Conservation (phyloP, 2,329 filamentous ascomycete species). For the Claviceps capensis region DNA sequence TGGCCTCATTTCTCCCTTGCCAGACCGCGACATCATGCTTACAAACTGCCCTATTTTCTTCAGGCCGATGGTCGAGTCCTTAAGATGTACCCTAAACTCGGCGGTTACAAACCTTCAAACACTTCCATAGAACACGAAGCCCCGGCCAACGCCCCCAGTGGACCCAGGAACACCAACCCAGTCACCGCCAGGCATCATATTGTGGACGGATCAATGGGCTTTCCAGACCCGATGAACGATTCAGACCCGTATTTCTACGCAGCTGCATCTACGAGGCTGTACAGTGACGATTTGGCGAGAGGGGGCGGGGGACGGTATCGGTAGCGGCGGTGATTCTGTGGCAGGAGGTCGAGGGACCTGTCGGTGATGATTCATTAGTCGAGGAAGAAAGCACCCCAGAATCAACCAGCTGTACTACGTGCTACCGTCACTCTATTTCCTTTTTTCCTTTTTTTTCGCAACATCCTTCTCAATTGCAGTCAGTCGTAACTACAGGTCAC, state of each 20-base stretch:
- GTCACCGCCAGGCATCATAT: conserved; percentile 23
- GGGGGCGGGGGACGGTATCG: conserved; percentile 9
- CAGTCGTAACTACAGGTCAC: too few relatives aligned
- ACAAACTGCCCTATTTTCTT: neutral
- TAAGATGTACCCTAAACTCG: conserved; percentile 56
- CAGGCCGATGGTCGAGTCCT: conserved; percentile 63
- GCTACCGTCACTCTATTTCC: neutral
- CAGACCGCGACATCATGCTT: neutral
- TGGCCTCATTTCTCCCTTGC: neutral
- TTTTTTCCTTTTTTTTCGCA: neutral
- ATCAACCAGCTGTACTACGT: too few relatives aligned
- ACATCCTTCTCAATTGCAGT: too few relatives aligned
- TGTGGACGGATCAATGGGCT: conserved; percentile 41
- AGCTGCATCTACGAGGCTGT: conserved; percentile 28
- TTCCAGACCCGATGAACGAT: conserved; percentile 32
- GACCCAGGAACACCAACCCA: conserved; percentile 14
- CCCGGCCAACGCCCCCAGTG: conserved; percentile 19
- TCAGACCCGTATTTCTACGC: conserved; percentile 10
- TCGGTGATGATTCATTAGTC: neutral
- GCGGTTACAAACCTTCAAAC: conserved; percentile 20
- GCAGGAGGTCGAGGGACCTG: conserved; percentile 9
- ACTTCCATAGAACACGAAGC: conserved; percentile 13
- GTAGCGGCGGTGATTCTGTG: conserved; percentile 12
- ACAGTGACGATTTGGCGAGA: conserved; percentile 34
- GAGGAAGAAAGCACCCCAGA: neutral